These are phyloP conservation scores for Paragyromitra xinjiangensis DNA, from an alignment of 495 filamentous ascomycete genomes.

Conservation along the genomic window DNA sequence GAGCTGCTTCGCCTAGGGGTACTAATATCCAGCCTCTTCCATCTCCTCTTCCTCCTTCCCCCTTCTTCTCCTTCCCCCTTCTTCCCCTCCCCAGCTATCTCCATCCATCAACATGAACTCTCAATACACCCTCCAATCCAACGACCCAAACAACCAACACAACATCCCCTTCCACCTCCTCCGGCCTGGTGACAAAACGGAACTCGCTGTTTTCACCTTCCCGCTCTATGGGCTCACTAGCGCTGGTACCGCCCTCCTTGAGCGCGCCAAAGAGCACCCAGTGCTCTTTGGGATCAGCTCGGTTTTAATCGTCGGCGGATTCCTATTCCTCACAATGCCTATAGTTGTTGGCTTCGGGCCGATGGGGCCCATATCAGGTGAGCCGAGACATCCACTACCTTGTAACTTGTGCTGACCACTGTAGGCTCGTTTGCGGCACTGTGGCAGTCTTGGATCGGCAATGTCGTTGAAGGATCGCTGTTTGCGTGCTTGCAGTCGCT, in stretches of 20 bases:
- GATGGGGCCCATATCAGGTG: constrained; percentile 4
- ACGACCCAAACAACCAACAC: not conserved
- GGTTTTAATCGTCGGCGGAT: constrained; percentile 4
- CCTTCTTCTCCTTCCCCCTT: too few species aligned
- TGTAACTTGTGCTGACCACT: too few species aligned
- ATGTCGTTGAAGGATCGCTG: constrained; percentile 3
- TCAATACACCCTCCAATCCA: too few species aligned
- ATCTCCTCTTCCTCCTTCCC: too few species aligned
- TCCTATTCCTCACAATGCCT: not conserved
- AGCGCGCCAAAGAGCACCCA: not conserved
- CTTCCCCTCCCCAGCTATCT: not conserved
- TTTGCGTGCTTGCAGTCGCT: constrained; percentile 28
- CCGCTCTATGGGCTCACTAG: not conserved
- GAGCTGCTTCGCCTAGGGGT: too few species aligned
- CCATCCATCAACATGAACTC: not conserved
- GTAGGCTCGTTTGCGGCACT: constrained; percentile 23
- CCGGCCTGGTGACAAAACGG: not conserved
- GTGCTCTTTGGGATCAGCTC: constrained; percentile 3
- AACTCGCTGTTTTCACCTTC: constrained; percentile 4
- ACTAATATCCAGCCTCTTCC: too few species aligned
- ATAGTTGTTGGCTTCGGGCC: not conserved
- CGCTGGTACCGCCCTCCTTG: not conserved
- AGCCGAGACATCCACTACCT: not conserved
- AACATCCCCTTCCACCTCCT: not conserved
- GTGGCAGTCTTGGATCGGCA: constrained; percentile 33